Conservation (phyloP, 805 yeast species). For the Jamesozyma spencerorum region DNA sequence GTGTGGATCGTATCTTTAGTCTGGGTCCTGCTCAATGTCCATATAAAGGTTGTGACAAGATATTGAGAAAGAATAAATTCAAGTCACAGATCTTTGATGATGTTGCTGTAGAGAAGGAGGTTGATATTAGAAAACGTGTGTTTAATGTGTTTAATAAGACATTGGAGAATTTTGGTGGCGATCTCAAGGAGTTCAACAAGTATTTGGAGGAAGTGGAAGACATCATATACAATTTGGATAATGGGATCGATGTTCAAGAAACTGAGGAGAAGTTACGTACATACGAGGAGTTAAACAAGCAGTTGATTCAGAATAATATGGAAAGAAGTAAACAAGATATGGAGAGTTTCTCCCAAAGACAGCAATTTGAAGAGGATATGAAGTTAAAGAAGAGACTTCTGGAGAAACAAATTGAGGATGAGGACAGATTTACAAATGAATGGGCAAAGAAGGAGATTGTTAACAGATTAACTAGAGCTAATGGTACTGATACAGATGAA, state of each 20-base stretch:
- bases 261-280: slow-evolving; percentile 58
- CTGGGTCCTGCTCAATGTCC: slow-evolving; percentile 97
- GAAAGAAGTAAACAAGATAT: slow-evolving; percentile 63
- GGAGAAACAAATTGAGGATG: slow-evolving; percentile 59
- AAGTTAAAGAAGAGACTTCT: slow-evolving; percentile 40
- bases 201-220: slow-evolving; percentile 81
- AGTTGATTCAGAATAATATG: slow-evolving; percentile 67
- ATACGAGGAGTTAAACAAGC: slow-evolving; percentile 66
- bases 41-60: slow-evolving; percentile 81
- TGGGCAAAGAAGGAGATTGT: slow-evolving; percentile 49
- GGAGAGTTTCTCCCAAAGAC: slow-evolving; percentile 51
- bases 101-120: slow-evolving; percentile 79
- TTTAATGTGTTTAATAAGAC: slow-evolving; percentile 71
- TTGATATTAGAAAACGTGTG: slow-evolving; percentile 79
- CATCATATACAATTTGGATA: slow-evolving; percentile 64
- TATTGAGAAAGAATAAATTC: slow-evolving; percentile 77
- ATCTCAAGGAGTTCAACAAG: slow-evolving; percentile 53
- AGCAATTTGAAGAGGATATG: slow-evolving; percentile 62
- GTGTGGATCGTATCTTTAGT: slow-evolving; percentile 91
- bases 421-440: slow-evolving; percentile 44
- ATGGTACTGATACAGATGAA: slow-evolving; percentile 35
- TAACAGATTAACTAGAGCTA: slow-evolving; percentile 35
- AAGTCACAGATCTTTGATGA: slow-evolving; percentile 92
- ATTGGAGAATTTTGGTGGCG: slow-evolving; percentile 54
- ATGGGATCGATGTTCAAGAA: slow-evolving; percentile 57